A percentile compares a stretch with the other conserved stretches of the same genome.
These are phyloP conservation scores for Aspergillus nomiae DNA, from an alignment of 2,329 filamentous ascomycete species.

Conservation along the genomic window DNA sequence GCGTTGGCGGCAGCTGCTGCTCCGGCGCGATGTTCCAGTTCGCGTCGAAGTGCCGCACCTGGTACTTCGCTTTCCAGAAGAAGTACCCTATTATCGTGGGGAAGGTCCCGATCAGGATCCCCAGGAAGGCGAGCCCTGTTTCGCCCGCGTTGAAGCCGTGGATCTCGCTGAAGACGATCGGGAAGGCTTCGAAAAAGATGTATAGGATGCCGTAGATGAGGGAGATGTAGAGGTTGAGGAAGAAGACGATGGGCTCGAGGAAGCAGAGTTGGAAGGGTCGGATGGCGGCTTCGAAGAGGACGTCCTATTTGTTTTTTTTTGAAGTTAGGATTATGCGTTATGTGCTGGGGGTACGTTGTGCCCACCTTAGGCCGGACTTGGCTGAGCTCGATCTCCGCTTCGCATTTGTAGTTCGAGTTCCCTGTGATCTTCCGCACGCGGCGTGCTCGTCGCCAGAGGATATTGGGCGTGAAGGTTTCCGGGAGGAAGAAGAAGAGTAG, in stretches of 20 bases:
- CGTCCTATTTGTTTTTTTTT: slow-evolving; percentile 25
- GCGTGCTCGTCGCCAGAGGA: slow-evolving; percentile 20
- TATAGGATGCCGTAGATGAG: slow-evolving; percentile 30
- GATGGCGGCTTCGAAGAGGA: slow-evolving; percentile 45
- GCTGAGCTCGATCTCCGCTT: slow-evolving; percentile 39
- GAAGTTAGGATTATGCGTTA: not conserved
- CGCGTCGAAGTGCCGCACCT: slow-evolving; percentile 14
- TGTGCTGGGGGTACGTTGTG: too few species aligned
- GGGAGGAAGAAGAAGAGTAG: slow-evolving; percentile 37
- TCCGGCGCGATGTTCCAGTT: slow-evolving; percentile 26
- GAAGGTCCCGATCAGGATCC: slow-evolving; percentile 32
- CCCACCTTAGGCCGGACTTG: slow-evolving; percentile 32
- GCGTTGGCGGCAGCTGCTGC: slow-evolving; percentile 62
- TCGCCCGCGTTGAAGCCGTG: slow-evolving; percentile 39
- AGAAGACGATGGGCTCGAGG: slow-evolving; percentile 23
- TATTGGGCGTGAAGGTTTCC: slow-evolving; percentile 30
- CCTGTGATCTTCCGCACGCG: slow-evolving; percentile 40
- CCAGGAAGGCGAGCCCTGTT: slow-evolving; percentile 25
- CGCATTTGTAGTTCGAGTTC: slow-evolving; percentile 41
- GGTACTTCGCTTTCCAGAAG: slow-evolving; percentile 27
- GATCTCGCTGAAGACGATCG: slow-evolving; percentile 25
- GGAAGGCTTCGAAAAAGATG: slow-evolving; percentile 52
- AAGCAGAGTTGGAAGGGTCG: slow-evolving; percentile 40
- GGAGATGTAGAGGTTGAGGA: slow-evolving; percentile 26
- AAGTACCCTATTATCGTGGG: slow-evolving; percentile 43